Percentiles rank a stretch among this genome's conserved stretches.
Evolutionary conservation across 352 stramenopile genomes (phyloP).

Genomic region (Ochromonadaceae sp.): DNA sequence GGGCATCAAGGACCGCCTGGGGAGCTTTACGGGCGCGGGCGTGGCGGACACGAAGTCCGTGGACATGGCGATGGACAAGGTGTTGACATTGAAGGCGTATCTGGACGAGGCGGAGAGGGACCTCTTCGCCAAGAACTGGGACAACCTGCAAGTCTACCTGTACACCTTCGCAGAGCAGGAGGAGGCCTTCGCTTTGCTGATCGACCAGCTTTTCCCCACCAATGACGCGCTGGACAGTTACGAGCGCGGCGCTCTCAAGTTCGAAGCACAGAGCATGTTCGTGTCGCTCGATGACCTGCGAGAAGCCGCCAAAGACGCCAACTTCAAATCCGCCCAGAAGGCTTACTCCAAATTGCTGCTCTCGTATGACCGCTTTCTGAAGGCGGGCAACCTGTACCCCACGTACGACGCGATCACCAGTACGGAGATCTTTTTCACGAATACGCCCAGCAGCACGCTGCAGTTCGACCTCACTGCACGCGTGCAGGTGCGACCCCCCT

Average conservation of each 20-base stretch:
- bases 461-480: too few species aligned
- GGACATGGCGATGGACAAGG: background rate
- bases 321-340: background rate
- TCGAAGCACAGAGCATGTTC: conserved; percentile 12
- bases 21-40: too few species aligned
- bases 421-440: background rate
- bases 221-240: background rate
- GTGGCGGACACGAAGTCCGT: background rate
- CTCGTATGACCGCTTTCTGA: conserved; percentile 9
- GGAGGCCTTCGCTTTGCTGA: background rate
- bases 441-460: background rate
- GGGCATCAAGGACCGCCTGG: too few species aligned
- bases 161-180: conserved; percentile 2
- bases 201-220: conserved; percentile 3
- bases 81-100: conserved; percentile 4
- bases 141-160: background rate
- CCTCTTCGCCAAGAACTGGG: background rate
- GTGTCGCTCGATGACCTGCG: conserved; percentile 4
- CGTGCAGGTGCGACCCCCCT: too few species aligned
- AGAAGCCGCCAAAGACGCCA: background rate
- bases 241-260: background rate
- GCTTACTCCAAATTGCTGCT: background rate
- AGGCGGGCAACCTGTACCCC: conserved; percentile 10
- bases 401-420: conserved; percentile 2
- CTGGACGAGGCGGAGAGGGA: conserved; percentile 10